phyloP scores from a whole-genome alignment of 2,329 filamentous ascomycete species.

The Alternaria sp. region DNA sequence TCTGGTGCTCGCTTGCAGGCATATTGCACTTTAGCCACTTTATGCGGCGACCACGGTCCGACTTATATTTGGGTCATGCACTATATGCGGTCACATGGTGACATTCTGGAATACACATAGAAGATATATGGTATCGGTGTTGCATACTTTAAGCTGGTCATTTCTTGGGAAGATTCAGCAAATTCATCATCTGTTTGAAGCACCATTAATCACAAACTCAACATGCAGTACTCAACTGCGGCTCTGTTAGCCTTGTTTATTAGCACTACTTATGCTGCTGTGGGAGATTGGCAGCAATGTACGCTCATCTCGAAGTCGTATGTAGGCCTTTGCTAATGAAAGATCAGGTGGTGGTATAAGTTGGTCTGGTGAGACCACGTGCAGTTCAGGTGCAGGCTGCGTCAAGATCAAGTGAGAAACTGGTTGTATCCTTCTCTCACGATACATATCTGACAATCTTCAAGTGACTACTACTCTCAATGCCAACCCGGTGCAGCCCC shows the following conservation, averaged over 20 bases:
- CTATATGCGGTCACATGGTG: slow-evolving; percentile 31
- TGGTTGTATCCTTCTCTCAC: not conserved
- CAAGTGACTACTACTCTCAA: slow-evolving; percentile 51
- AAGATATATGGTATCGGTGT: slow-evolving; percentile 9
- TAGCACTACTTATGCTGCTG: slow-evolving; percentile 33
- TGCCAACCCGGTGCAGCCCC: slow-evolving; percentile 50
- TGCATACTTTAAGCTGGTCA: not conserved
- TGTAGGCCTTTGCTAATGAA: slow-evolving; percentile 5
- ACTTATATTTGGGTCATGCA: slow-evolving; percentile 25
- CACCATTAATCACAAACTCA: not conserved
- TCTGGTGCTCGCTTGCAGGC: slow-evolving; percentile 14
- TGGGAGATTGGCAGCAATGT: slow-evolving; percentile 49
- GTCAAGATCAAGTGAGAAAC: slow-evolving; percentile 41
- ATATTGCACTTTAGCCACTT: slow-evolving; percentile 28
- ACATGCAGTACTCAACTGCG: slow-evolving; percentile 34
- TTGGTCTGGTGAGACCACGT: slow-evolving; percentile 38
- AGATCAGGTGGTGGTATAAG: slow-evolving; percentile 39
- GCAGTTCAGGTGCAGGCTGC: slow-evolving; percentile 37
- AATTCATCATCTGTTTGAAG: not conserved
- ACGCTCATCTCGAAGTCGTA: slow-evolving; percentile 1
- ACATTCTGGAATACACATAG: slow-evolving; percentile 14
- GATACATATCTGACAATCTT: slow-evolving; percentile 10
- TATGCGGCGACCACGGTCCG: slow-evolving; percentile 43
- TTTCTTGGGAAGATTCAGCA: not conserved
- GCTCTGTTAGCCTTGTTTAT: slow-evolving; percentile 33